phyloP scores from a whole-genome alignment of 2,329 filamentous ascomycete species.

The Phoma herbarum region DNA sequence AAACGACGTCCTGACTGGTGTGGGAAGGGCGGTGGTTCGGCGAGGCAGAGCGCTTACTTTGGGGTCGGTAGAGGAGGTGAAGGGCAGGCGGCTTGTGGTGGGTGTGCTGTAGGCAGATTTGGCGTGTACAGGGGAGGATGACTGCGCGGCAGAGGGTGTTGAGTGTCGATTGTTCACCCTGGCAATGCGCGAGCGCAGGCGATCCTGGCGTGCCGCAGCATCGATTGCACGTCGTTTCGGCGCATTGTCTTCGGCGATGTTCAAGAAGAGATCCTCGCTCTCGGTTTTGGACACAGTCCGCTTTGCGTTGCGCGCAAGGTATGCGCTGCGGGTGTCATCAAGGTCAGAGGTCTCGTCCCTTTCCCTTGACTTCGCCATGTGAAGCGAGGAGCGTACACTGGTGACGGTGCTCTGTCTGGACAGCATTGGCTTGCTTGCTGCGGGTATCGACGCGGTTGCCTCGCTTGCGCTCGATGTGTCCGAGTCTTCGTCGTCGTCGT shows the following conservation, averaged over 20 bases:
- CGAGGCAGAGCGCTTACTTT: conserved; percentile 37
- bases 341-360: conserved; percentile 42
- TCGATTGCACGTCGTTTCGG: conserved; percentile 39
- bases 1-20: conserved; percentile 35
- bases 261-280: conserved; percentile 54
- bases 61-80: conserved; percentile 35
- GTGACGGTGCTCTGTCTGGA: conserved; percentile 34
- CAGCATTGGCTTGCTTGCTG: conserved; percentile 26
- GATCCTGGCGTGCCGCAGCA: conserved; percentile 38
- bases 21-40: conserved; percentile 45
- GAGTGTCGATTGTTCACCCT: conserved; percentile 48
- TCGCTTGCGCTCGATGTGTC: conserved; percentile 27
- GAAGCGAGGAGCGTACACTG: conserved; percentile 29
- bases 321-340: conserved; percentile 37
- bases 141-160: conserved; percentile 41
- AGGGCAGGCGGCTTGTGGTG: conserved; percentile 41
- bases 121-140: conserved; percentile 37
- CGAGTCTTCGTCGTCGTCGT: conserved; percentile 30
- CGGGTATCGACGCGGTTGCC: conserved; percentile 24
- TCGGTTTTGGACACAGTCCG: conserved; percentile 16
- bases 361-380: conserved; percentile 43
- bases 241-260: conserved; percentile 52
- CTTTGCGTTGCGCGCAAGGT: conserved; percentile 26
- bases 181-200: conserved; percentile 48
- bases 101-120: conserved; percentile 35